phyloP scores from a whole-genome alignment of 2,329 filamentous ascomycete genomes.

The Microdochium paspali region DNA sequence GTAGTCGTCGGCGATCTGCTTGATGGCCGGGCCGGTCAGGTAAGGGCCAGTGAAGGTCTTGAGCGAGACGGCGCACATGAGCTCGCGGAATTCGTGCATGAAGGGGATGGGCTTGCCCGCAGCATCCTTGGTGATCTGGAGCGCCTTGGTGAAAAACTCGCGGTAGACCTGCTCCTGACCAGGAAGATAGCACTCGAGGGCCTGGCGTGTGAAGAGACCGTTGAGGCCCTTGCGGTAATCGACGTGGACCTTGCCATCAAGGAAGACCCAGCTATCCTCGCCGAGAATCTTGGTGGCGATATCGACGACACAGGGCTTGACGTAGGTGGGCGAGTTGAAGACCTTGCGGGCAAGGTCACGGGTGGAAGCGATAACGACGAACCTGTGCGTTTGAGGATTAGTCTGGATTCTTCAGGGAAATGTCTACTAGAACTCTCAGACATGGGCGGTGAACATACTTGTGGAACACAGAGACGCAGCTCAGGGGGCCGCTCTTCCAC shows the following conservation, averaged over 20 bases:
- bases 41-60: constrained; percentile 97
- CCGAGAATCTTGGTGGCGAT: constrained; percentile 88
- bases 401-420: constrained; percentile 4
- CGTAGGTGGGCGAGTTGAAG: constrained; percentile 85
- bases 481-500: constrained; percentile 84
- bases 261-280: constrained; percentile 89
- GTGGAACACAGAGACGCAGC: constrained; percentile 98
- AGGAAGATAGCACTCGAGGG: constrained; percentile 80
- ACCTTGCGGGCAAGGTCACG: constrained; percentile 95
- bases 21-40: constrained; percentile 80
- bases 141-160: constrained; percentile 71
- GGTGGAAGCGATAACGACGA: constrained; percentile 91
- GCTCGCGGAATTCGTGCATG: constrained; percentile 86
- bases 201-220: constrained; percentile 83
- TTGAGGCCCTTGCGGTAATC: constrained; percentile 97
- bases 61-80: constrained; percentile 91
- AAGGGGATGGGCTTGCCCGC: constrained; percentile 70
- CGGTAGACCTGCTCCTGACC: constrained; percentile 90
- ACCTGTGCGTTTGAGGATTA: constrained; percentile 40
- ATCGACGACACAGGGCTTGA: constrained; percentile 96
- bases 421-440: neutral
- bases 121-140: constrained; percentile 64
- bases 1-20: constrained; percentile 94
- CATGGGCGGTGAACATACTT: constrained; percentile 52
- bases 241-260: constrained; percentile 89